A percentile compares a stretch with the other conserved stretches of the same genome.
Conservation (phyloP, 768 basidiomycete genomes). For the Lepiota subincarnata region DNA sequence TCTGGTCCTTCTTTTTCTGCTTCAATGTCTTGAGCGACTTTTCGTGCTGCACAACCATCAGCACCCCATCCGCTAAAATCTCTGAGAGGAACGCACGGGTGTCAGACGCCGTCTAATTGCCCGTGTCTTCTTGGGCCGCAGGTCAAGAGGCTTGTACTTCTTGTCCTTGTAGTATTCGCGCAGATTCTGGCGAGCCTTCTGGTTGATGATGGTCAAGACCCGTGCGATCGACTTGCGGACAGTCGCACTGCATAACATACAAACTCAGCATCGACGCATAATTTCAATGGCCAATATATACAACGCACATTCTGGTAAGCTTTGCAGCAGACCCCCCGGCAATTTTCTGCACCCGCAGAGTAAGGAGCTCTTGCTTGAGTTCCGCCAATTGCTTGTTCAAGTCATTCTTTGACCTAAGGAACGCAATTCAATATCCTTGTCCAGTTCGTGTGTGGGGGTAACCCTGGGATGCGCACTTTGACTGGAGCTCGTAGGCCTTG, state of each 20-base stretch:
- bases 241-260: conserved; percentile 55
- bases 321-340: conserved; percentile 93
- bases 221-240: conserved; percentile 99
- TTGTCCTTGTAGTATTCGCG: conserved; percentile 98
- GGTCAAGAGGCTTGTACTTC: conserved; percentile 95
- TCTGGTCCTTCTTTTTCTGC: conserved; percentile 90
- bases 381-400: conserved; percentile 90
- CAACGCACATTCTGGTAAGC: conserved; percentile 92
- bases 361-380: conserved; percentile 92
- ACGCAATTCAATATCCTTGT: conserved; percentile 13
- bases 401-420: conserved; percentile 90
- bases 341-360: conserved; percentile 96
- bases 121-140: conserved; percentile 96
- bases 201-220: conserved; percentile 97
- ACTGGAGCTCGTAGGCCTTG: conserved; percentile 95
- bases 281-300: neutral
- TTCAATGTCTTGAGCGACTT: conserved; percentile 81
- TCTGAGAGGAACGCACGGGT: conserved; percentile 48
- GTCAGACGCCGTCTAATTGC: conserved; percentile 96
- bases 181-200: conserved; percentile 94
- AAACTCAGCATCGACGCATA: conserved; percentile 6
- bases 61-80: neutral
- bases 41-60: conserved; percentile 58
- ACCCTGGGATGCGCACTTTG: conserved; percentile 60
- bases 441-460: neutral